Evolutionary conservation across 1,284 basidiomycete genomes (phyloP).

Genomic region (Bjerkandera adusta): DNA sequence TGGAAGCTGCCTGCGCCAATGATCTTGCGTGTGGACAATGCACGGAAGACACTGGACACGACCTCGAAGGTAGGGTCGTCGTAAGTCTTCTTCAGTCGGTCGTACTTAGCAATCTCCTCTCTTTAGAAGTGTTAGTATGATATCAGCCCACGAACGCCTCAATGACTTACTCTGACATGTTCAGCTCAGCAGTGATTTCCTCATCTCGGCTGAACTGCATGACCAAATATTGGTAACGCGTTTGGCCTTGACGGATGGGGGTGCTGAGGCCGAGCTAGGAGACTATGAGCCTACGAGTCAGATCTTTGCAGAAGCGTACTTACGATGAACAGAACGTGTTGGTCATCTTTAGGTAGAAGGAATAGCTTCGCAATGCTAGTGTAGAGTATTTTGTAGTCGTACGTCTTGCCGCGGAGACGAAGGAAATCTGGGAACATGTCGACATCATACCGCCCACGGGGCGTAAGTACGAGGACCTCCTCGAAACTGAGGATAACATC

Average conservation of each 20-base stretch:
- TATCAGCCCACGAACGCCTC: background rate
- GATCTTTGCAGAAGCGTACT: slow-evolving; percentile 28
- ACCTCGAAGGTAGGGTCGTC: slow-evolving; percentile 95
- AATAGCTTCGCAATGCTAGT: slow-evolving; percentile 89
- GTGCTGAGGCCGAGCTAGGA: slow-evolving; percentile 81
- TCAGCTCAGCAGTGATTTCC: slow-evolving; percentile 94
- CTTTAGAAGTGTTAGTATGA: slow-evolving; percentile 32
- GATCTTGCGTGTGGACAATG: slow-evolving; percentile 89
- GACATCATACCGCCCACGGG: slow-evolving; percentile 95
- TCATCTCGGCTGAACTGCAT: slow-evolving; percentile 98
- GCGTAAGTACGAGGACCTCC: slow-evolving; percentile 95
- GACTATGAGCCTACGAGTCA: background rate
- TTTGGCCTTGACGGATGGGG: slow-evolving; percentile 98
- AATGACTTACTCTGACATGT: slow-evolving; percentile 80
- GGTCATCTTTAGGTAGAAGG: slow-evolving; percentile 95
- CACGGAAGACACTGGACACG: slow-evolving; percentile 93
- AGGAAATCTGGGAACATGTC: slow-evolving; percentile 97
- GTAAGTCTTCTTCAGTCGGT: slow-evolving; percentile 87
- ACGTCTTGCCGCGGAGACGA: slow-evolving; percentile 94
- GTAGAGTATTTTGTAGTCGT: slow-evolving; percentile 98
- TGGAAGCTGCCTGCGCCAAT: slow-evolving; percentile 83
- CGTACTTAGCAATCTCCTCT: slow-evolving; percentile 73
- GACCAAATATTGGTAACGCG: slow-evolving; percentile 95
- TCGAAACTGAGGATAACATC: slow-evolving; percentile 95
- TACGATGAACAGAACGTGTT: slow-evolving; percentile 94